These are phyloP conservation scores for Aegle marmelos DNA, from an alignment of 345 rosid genomes.

Conservation along the genomic window DNA sequence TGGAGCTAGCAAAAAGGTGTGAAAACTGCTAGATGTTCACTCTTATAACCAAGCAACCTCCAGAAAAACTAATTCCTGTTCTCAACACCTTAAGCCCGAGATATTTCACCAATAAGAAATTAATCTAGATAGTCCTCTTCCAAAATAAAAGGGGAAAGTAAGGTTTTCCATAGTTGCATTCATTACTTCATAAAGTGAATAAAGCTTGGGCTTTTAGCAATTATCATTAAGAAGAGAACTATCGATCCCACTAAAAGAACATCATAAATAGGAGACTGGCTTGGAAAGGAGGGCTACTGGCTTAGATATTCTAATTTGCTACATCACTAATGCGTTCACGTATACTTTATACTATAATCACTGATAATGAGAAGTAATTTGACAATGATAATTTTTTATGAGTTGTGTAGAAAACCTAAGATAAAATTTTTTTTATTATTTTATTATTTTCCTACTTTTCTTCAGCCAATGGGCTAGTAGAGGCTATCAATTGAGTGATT, in stretches of 20 bases:
- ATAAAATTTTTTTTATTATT: neutral
- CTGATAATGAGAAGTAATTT: too few relatives aligned
- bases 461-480: neutral
- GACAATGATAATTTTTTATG: too few relatives aligned
- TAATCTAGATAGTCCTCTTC: neutral
- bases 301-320: too few relatives aligned
- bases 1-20: too few relatives aligned
- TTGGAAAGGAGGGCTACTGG: too few relatives aligned
- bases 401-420: too few relatives aligned
- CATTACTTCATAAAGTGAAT: neutral
- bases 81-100: neutral
- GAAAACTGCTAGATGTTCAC: too few relatives aligned
- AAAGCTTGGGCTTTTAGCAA: neutral
- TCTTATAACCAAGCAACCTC: too few relatives aligned
- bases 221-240: too few relatives aligned
- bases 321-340: too few relatives aligned
- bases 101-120: neutral
- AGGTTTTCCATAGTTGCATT: neutral
- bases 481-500: neutral
- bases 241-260: neutral
- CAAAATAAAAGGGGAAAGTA: neutral
- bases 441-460: too few relatives aligned
- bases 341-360: neutral
- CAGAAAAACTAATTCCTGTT: neutral
- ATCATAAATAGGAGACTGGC: too few relatives aligned